Conservation (phyloP, 1,284 basidiomycete genomes). For the Irpex sp. region DNA sequence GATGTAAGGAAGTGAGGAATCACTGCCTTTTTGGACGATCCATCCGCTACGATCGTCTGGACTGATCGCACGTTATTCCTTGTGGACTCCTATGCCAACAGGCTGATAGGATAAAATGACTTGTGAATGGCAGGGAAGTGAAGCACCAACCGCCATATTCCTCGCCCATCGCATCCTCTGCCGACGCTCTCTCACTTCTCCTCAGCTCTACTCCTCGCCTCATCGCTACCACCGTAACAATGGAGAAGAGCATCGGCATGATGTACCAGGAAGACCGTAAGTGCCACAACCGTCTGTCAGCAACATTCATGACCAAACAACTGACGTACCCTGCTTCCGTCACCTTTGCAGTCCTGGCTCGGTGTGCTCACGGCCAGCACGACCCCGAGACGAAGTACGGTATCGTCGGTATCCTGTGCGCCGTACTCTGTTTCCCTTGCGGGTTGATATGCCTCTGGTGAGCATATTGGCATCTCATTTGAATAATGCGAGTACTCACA, state of each 20-base stretch:
- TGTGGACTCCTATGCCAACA: neutral
- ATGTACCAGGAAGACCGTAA: slow-evolving; percentile 5
- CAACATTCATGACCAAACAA: neutral
- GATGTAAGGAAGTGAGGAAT: too few relatives aligned
- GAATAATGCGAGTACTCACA: neutral
- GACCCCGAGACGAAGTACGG: slow-evolving; percentile 15
- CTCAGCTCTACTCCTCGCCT: neutral
- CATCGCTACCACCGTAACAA: neutral
- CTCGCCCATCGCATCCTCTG: neutral
- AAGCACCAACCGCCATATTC: too few relatives aligned
- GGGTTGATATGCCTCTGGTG: slow-evolving; percentile 19
- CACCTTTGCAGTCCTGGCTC: slow-evolving; percentile 7
- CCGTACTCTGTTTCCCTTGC: slow-evolving; percentile 19
- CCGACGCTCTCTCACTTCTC: neutral
- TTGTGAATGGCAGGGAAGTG: too few relatives aligned
- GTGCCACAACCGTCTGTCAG: neutral
- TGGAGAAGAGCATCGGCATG: neutral
- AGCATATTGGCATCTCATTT: neutral
- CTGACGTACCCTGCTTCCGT: neutral
- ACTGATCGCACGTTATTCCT: neutral
- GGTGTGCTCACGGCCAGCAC: slow-evolving; percentile 13
- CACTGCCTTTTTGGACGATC: neutral
- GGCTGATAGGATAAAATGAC: neutral
- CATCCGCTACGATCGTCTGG: neutral
- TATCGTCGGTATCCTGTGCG: slow-evolving; percentile 17